Evolutionary conservation across 805 yeast genomes (phyloP), one percentile per base, ranked within the genome.

Genomic region (Barnettozyma sp.): DNA sequence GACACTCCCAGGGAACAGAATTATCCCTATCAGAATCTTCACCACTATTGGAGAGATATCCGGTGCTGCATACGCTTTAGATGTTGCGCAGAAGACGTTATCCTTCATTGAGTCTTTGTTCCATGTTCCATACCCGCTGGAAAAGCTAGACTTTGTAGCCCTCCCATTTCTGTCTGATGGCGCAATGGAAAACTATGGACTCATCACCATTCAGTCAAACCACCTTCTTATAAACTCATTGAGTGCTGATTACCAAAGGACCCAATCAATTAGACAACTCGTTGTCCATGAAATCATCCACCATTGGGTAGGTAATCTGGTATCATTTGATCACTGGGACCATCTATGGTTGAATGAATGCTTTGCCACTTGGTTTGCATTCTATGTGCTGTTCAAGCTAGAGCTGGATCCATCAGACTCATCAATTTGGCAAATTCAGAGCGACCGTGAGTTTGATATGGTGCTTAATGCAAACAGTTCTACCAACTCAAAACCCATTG

Each of bases 131-230:
- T 81, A 67, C 48, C 90, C 90, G 1, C 57, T 79, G 39, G 59
- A 65, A 3, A 82, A 83, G 45, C 56, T 83, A 18, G 92, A 82
- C 50, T 58, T 83, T 31, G 72, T 78, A 4, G 72, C 82, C 1
- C 55, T 83, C 7, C 92, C 92, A 8, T 79, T 76, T 46, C 61
- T 83, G 38, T 67, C 76, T 20, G 90, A 82, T 52, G 82, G 83
- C 40, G 94, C 84, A 3, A 82, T 81, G 77, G 94, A 83, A 53
- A 82, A 82, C 53, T 78, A 81, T 73, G 82, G 85, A 4, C 58
- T 80, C 59, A 66, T 83, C 34, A 72, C 81, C 3, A 65, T 79
- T 7, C 68, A 77, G 36, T 68, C 71, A 34, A 68, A 69, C 30
- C 78, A 75, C 44, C 45, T 71, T 7, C 42, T 72, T 14, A 42